These are phyloP conservation scores for Daedalea quercina DNA, from an alignment of 768 basidiomycete genomes.

Conservation along the genomic window DNA sequence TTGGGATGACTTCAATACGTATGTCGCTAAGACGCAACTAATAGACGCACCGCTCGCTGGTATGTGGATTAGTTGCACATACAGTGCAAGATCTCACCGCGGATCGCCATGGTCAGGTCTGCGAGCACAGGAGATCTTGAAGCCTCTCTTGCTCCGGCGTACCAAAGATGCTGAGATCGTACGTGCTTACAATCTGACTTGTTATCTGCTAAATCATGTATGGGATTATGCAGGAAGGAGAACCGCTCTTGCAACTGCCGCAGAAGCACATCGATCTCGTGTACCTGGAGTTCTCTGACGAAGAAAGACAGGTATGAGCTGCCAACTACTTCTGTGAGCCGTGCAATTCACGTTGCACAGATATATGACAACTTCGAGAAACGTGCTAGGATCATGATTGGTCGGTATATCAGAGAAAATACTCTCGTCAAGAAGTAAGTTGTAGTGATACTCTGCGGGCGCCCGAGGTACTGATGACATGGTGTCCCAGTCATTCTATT, in stretches of 20 bases:
- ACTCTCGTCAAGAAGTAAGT: conserved; percentile 68
- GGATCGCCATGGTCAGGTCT: conserved; percentile 25
- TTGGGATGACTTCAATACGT: conserved; percentile 58
- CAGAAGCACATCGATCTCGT: conserved; percentile 54
- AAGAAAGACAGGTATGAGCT: conserved; percentile 54
- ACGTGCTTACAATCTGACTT: background rate
- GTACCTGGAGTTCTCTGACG: conserved; percentile 52
- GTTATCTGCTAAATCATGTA: background rate
- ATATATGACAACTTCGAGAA: conserved; percentile 55
- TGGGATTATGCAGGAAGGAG: conserved; percentile 41
- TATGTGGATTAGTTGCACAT: conserved; percentile 10
- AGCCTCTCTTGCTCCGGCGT: conserved; percentile 61
- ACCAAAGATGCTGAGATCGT: conserved; percentile 56
- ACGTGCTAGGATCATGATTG: conserved; percentile 45
- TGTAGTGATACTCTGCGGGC: conserved; percentile 1
- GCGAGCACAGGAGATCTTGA: conserved; percentile 62
- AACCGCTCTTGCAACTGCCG: conserved; percentile 60
- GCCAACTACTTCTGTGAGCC: too few relatives aligned
- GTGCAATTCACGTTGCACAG: too few relatives aligned
- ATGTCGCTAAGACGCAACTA: conserved; percentile 48
- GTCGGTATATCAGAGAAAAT: conserved; percentile 53
- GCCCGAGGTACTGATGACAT: background rate
- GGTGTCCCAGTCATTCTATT: conserved; percentile 33
- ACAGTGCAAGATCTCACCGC: too few relatives aligned
- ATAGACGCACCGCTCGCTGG: conserved; percentile 58